Base-by-base conservation (phyloP, 2,329 filamentous ascomycete genomes). In the Madurella fahalii region DNA sequence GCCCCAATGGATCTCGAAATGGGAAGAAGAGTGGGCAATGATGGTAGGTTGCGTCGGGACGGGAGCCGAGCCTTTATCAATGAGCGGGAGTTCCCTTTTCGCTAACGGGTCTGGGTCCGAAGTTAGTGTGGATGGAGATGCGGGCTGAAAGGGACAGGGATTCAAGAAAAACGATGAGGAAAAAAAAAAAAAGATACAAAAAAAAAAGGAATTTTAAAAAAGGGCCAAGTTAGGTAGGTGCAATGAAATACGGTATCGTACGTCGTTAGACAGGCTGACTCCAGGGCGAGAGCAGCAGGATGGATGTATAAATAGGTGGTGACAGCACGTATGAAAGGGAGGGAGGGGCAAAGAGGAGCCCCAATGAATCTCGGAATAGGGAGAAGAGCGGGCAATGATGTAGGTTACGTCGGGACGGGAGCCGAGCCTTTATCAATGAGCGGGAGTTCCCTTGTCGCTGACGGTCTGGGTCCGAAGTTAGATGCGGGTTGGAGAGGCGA, bases 401-500 rank as follows among this genome's bases (percentile, higher is more conserved):
- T 59, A 58, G 43, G 54, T 57, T 43, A 53, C 54, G 61, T 53
- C 56, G 53, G 59, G 53, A 57, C 43, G 58, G 55, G 46, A 55
- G 58, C 57, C 58, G 58, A 60, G 56, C 50, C 58, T 52, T 62
- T 61, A 58, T 54, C 52, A 58, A 54, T 52, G 58, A 49, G 61
- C 60, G 60, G 63, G 63, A 61, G 58, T 57, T 63, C 61, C 63
- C 63, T 63, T 64, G 54, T 57, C 61, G 53, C 61, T 61, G 59
- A 58, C 54, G 62, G 57, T 54, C 59, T 64, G 57, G 61, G 56
- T 60, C 53, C 48, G 52, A 59, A 54, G 58, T 64, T 64, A 64
- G 54, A 61, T 58, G 56, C 54, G 51, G 59, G 52, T 45, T 44
- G 44, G 39, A 45, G 51, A 47, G 48, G 52, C 53, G 46, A 41